These are phyloP conservation scores for Irpex sp. DNA, from an alignment of 1,284 basidiomycete genomes.

Conservation along the genomic window DNA sequence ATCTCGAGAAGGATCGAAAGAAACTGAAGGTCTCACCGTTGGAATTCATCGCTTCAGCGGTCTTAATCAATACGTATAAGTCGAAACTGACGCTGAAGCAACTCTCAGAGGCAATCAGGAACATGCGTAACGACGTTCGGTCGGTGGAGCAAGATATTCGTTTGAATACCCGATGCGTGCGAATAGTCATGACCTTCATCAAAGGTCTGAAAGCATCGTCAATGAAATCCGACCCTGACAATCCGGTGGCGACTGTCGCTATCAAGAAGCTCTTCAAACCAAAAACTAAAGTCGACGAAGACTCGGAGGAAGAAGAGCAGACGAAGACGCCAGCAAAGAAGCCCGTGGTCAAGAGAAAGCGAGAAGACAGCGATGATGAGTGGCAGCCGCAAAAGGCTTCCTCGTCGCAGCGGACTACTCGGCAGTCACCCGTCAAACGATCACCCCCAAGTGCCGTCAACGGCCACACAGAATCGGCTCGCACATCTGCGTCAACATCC, in stretches of 20 bases:
- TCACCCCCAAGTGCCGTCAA: background rate
- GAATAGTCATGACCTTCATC: conserved; percentile 21
- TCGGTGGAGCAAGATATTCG: conserved; percentile 25
- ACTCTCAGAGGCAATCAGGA: conserved; percentile 40
- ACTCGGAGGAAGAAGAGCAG: conserved; percentile 3
- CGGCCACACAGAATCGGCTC: background rate
- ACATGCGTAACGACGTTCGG: conserved; percentile 50
- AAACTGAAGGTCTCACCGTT: conserved; percentile 53
- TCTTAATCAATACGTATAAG: conserved; percentile 47
- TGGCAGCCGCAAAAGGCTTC: background rate
- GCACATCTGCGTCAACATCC: background rate
- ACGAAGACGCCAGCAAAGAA: background rate
- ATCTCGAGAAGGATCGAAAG: conserved; percentile 21
- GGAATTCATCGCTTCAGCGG: conserved; percentile 53
- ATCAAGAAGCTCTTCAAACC: conserved; percentile 3
- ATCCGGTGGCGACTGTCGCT: conserved; percentile 6
- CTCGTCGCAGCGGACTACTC: background rate
- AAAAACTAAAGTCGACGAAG: conserved; percentile 15
- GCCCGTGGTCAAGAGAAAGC: conserved; percentile 7
- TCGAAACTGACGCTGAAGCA: conserved; percentile 31
- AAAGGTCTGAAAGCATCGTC: conserved; percentile 17
- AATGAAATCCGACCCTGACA: conserved; percentile 11
- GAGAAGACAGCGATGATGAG: conserved; percentile 4
- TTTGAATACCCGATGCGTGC: conserved; percentile 21
- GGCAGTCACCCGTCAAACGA: background rate